Evolutionary conservation across 495 filamentous ascomycete genomes (phyloP).

Genomic region (Cercophora samala): DNA sequence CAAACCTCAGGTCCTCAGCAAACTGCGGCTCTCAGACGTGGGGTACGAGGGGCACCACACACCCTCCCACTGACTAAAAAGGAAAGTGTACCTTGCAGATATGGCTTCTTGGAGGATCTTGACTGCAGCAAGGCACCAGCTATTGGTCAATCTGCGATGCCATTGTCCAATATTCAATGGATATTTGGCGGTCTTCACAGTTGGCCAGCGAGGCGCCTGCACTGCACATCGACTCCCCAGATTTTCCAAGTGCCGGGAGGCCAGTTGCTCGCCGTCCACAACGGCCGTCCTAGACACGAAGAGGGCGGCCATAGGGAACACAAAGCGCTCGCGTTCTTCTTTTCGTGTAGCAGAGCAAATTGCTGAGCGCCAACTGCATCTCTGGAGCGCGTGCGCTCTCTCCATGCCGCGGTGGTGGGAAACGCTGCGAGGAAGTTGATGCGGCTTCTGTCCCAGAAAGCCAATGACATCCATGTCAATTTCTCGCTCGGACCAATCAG

Average conservation of each 20-base stretch:
- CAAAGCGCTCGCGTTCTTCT: slow-evolving; percentile 1
- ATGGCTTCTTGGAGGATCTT: neutral
- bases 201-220: slow-evolving; percentile 18
- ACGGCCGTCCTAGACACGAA: neutral
- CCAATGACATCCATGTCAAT: slow-evolving; percentile 22
- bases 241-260: slow-evolving; percentile 8
- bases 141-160: neutral
- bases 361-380: slow-evolving; percentile 18
- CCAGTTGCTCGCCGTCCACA: slow-evolving; percentile 2
- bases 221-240: slow-evolving; percentile 7
- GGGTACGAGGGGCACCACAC: neutral
- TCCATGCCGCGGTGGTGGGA: neutral
- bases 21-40: neutral
- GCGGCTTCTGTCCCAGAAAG: slow-evolving; percentile 35
- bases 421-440: slow-evolving; percentile 28
- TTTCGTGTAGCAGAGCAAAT: slow-evolving; percentile 8
- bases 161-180: slow-evolving; percentile 1
- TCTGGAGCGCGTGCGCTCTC: neutral
- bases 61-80: slow-evolving; percentile 1
- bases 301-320: neutral
- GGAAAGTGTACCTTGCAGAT: slow-evolving; percentile 18
- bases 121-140: too few relatives aligned
- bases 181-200: neutral
- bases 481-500: slow-evolving; percentile 27
- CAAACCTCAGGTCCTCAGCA: neutral